These are phyloP conservation scores for Fusarium zealandicum DNA, from an alignment of 2,329 filamentous ascomycete genomes.

Conservation along the genomic window DNA sequence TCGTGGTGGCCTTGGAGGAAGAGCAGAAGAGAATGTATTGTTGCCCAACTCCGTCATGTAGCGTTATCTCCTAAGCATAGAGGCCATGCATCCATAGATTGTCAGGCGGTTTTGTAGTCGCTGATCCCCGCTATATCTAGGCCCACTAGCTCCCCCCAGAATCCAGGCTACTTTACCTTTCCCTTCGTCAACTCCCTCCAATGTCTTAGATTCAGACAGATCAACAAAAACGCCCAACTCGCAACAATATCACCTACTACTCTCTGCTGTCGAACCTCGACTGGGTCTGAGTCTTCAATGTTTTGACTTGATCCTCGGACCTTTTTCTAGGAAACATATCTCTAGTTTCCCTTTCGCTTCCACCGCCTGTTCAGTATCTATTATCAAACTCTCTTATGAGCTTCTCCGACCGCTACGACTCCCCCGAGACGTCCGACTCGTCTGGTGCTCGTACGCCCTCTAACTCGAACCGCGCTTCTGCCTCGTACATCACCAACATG, in stretches of 20 bases:
- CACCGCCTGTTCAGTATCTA: conserved; percentile 5
- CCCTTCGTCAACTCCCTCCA: too few relatives aligned
- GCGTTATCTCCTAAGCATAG: too few relatives aligned
- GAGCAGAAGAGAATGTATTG: too few relatives aligned
- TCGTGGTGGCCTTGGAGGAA: too few relatives aligned
- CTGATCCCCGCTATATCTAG: conserved; percentile 31
- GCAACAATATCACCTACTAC: background rate
- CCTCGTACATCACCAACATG: conserved; percentile 48
- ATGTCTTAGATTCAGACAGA: conserved; percentile 17
- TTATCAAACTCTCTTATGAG: conserved; percentile 23
- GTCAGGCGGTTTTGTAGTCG: conserved; percentile 15
- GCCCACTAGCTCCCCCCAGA: conserved; percentile 27
- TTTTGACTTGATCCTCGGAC: background rate
- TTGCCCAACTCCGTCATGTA: too few relatives aligned
- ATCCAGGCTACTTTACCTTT: conserved; percentile 11
- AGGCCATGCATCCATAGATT: background rate
- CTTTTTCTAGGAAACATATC: background rate
- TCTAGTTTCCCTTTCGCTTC: background rate
- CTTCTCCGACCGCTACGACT: conserved; percentile 33
- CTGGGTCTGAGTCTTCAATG: conserved; percentile 3
- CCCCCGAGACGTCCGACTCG: conserved; percentile 34
- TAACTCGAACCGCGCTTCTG: conserved; percentile 36
- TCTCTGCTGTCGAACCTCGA: background rate
- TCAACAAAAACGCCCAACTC: conserved; percentile 4
- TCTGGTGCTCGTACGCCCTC: conserved; percentile 38